Percentiles rank a stretch among this genome's conserved stretches.
These are phyloP conservation scores for Eucalyptus tenuipes DNA, from an alignment of 345 rosid genomes.

Conservation along the genomic window DNA sequence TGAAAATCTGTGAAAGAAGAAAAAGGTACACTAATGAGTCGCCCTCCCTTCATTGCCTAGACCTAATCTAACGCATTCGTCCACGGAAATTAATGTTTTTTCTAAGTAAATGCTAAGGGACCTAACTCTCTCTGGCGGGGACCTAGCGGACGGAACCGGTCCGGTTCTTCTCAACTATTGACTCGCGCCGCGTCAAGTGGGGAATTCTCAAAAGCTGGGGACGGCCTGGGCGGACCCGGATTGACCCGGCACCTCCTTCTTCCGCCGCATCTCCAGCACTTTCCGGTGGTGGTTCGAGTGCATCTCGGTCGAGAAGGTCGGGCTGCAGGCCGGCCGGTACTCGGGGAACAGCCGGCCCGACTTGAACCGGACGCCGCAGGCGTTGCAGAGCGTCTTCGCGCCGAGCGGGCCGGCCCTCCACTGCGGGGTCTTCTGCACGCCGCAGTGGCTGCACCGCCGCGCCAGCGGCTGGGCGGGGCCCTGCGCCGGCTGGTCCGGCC, in stretches of 20 bases:
- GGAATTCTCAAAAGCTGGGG: constrained; percentile 40
- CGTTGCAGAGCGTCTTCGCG: constrained; percentile 83
- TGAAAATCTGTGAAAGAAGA: neutral
- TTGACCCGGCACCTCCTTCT: constrained; percentile 22
- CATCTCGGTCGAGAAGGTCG: constrained; percentile 58
- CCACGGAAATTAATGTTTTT: neutral
- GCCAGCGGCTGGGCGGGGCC: constrained; percentile 3
- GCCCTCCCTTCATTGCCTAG: neutral
- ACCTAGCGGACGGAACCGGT: neutral
- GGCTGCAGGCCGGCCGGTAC: constrained; percentile 91
- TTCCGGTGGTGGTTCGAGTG: constrained; percentile 90
- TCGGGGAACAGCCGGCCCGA: constrained; percentile 88
- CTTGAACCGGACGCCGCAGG: constrained; percentile 86
- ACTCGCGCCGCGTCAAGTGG: neutral
- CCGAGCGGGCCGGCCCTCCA: constrained; percentile 95
- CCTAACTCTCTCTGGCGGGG: neutral
- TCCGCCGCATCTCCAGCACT: constrained; percentile 73
- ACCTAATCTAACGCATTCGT: neutral
- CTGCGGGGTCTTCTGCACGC: constrained; percentile 88
- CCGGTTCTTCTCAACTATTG: neutral
- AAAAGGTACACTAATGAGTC: constrained; percentile 1
- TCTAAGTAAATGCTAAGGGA: neutral
- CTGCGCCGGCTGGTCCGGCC: neutral
- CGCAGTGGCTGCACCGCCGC: constrained; percentile 84
- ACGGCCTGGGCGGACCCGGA: constrained; percentile 23